Conservation (phyloP, 2,329 filamentous ascomycete genomes). For the Byssoonygena ceratinophila region DNA sequence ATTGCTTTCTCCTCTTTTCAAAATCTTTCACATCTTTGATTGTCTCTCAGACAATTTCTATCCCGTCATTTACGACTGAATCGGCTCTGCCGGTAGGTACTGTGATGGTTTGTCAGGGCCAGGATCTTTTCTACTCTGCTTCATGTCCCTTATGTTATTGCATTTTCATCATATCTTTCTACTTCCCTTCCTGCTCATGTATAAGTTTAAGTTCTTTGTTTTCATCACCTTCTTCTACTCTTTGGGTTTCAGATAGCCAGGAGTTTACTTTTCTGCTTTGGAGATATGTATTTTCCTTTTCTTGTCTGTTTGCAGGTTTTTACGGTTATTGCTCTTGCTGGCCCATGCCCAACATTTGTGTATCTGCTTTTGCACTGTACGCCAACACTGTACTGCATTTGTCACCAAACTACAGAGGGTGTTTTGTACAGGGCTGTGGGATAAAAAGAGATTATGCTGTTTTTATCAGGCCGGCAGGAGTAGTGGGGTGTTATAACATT, state of each 20-base stretch:
- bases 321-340: background rate
- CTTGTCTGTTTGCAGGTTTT: background rate
- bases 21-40: background rate
- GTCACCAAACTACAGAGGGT: background rate
- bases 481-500: slow-evolving; percentile 1
- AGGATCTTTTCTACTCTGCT: background rate
- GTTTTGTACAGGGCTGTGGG: slow-evolving; percentile 2
- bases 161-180: background rate
- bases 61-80: background rate
- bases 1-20: background rate
- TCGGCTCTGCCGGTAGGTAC: background rate
- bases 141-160: background rate
- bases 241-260: background rate
- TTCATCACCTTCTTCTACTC: slow-evolving; percentile 1
- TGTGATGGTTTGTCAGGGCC: background rate
- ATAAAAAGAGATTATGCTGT: background rate
- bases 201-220: slow-evolving; percentile 7
- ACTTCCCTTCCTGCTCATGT: background rate
- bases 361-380: slow-evolving; percentile 5
- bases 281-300: background rate
- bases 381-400: slow-evolving; percentile 3
- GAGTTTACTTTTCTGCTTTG: background rate
- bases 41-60: background rate
- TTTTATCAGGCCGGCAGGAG: background rate
- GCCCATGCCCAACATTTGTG: background rate